phyloP scores from a whole-genome alignment of 2,329 filamentous ascomycete genomes.

The Rosellinia necatrix region DNA sequence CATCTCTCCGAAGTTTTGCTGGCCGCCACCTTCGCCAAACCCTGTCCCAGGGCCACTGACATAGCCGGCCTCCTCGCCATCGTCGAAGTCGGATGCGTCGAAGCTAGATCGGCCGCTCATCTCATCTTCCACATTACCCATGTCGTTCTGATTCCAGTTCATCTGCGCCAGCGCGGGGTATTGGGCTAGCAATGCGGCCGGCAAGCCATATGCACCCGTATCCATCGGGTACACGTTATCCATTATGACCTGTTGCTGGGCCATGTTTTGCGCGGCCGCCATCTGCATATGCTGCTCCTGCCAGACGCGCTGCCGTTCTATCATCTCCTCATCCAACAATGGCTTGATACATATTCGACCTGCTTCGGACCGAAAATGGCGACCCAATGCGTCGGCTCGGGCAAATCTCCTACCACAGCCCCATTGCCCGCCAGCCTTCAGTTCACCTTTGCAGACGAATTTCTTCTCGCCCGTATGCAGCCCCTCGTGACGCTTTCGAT shows the following conservation, averaged over 20 bases:
- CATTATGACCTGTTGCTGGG: constrained; percentile 49
- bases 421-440: constrained; percentile 84
- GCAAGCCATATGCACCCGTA: constrained; percentile 70
- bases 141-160: constrained; percentile 72
- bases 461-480: constrained; percentile 98
- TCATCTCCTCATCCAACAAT: constrained; percentile 90
- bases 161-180: constrained; percentile 91
- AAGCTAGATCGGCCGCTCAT: constrained; percentile 81
- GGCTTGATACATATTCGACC: constrained; percentile 96
- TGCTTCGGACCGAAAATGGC: constrained; percentile 94
- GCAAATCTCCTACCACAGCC: constrained; percentile 93
- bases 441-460: constrained; percentile 91
- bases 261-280: constrained; percentile 60
- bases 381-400: constrained; percentile 89
- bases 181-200: constrained; percentile 84
- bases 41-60: constrained; percentile 66
- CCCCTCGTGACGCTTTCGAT: constrained; percentile 95
- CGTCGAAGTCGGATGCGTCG: constrained; percentile 78
- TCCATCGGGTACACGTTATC: constrained; percentile 64
- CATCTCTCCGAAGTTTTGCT: constrained; percentile 59
- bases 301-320: constrained; percentile 76
- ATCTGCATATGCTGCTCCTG: constrained; percentile 72
- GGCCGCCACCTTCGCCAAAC: constrained; percentile 61
- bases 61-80: constrained; percentile 72
- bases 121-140: constrained; percentile 77